Evolutionary conservation across 441 rosid species (phyloP), one percentile per base, ranked within the genome.

Genomic region (Corymbia calophylla): DNA sequence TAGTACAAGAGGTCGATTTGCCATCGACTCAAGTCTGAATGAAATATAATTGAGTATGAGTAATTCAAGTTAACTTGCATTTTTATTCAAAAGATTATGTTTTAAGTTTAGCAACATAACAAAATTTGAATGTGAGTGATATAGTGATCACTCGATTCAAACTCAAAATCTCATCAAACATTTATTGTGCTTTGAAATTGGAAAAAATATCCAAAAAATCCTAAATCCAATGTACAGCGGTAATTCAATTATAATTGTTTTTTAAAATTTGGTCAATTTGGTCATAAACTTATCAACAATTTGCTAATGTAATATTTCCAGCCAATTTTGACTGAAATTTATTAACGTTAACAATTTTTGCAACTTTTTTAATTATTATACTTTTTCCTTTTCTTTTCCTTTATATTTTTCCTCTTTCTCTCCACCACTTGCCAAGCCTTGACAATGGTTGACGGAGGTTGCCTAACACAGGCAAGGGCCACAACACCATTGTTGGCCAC

Each of bases 211-310:
- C 13, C 4, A 39, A 39, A 70, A 39, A 11, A 7, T 39, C 29
- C 1, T 73, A 73, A 39, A 21, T 21, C 1, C 3, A 39, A 21
- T 39, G 0, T 73, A 39, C 3, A 2, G 1, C 0, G 0, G 14
- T 0, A 19, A 73, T 11, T 39, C 8, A 21, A 0, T 73, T 39
- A 3, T 39, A 39, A 73, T 10, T 0, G 21, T 10, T 73, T 39
- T 6, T 39, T 39, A 4, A 39, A 21, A 39, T 73, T 70, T 70
- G 2, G 4, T 8, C 0, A 3, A 39, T 73, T 73, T 39, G 13
- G 1, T 73, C 29, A 1, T 35, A 35, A 35, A 3, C 4, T 5
- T 19, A 35, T 39, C 21, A 3, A 73, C 0, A 0, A 35, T 73
- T 39, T 73, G 27, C 1, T 25, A 35, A 70, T 73, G 5, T 5